A percentile compares a stretch with the other conserved stretches of the same genome.
Evolutionary conservation across 768 basidiomycete genomes (phyloP).

Genomic region (Imleria badia): DNA sequence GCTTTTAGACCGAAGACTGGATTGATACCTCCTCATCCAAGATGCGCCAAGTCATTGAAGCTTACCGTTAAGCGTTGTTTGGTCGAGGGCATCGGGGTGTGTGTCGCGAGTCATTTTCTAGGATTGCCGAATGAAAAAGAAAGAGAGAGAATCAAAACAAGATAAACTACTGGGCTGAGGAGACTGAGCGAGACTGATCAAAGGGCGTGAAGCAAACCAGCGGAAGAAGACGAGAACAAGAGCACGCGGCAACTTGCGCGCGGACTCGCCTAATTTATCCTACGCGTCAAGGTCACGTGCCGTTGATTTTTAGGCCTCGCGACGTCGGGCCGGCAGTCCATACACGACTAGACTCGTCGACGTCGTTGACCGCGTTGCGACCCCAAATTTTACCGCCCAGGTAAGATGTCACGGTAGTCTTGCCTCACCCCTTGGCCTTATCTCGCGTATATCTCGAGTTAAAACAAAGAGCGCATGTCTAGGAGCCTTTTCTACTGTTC

Average conservation of each 20-base stretch:
- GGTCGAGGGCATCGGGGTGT: constrained; percentile 45
- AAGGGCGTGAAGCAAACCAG: constrained; percentile 28
- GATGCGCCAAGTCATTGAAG: not conserved
- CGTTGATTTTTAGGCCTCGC: constrained; percentile 15
- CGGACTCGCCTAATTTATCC: constrained; percentile 23
- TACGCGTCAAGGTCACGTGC: constrained; percentile 31
- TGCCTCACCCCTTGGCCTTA: not conserved
- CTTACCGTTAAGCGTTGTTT: constrained; percentile 32
- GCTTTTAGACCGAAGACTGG: not conserved
- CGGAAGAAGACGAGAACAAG: constrained; percentile 24
- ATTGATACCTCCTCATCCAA: not conserved
- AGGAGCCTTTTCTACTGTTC: constrained; percentile 46
- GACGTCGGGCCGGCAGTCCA: too few relatives aligned
- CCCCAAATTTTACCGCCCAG: not conserved
- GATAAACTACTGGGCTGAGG: not conserved
- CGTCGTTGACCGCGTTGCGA: not conserved
- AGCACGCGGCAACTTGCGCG: constrained; percentile 26
- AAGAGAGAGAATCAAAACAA: constrained; percentile 13
- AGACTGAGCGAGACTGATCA: constrained; percentile 10
- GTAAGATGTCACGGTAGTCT: constrained; percentile 8
- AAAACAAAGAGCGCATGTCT: constrained; percentile 29
- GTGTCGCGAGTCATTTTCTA: constrained; percentile 32
- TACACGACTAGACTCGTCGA: not conserved
- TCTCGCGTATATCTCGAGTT: not conserved
- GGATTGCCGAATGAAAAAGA: constrained; percentile 13